Evolutionary conservation across 257 asterid genomes (phyloP), one percentile per base, ranked within the genome.

Genomic region (Knoxia roxburghii): DNA sequence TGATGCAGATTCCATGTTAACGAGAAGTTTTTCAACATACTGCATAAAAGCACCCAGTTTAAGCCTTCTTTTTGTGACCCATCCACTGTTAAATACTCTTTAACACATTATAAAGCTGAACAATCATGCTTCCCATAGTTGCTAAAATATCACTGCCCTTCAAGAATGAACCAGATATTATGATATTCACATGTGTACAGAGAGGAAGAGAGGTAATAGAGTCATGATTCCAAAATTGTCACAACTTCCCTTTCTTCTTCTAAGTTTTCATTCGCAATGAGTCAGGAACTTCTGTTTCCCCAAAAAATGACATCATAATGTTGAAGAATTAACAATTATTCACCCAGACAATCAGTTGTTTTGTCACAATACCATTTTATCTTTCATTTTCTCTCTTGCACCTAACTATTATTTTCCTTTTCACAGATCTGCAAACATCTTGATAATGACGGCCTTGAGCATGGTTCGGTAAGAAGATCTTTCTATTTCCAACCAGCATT

Each of bases 21-120:
- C 64, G 70, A 89, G 75, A 75, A 85, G 82, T 79, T 88, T 93
- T 72, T 80, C 84, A 62, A 82, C 95, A 81, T 93, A 93, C 99
- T 93, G 88, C 64, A 76, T 30, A 56, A 50, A 51, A 72, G 40
- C 29, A 48, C 12, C 21, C 27, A 24, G 6, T 40, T 45, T 60
- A 59, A 32, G 61, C n/a, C 37, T 27, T 51, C n/a, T 12, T 26
- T 12, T 26, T 37, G 40, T 29, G 35, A 12, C 4, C 20, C n/a
- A 27, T 8, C 10, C 40, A 68, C 14, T 39, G 63, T n/a, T 45
- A 33, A 66, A 53, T 21, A 66, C 17, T 50, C 12, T 20, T 45
- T 11, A 57, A 61, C 67, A 62, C 24, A 24, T 41, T 20, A 62
- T 24, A 14, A 60, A 13, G 26, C 37, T 29, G 24, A 57, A 60